Base-by-base conservation (phyloP, 1,139 yeast genomes). In the Candida buenavistaensis region DNA sequence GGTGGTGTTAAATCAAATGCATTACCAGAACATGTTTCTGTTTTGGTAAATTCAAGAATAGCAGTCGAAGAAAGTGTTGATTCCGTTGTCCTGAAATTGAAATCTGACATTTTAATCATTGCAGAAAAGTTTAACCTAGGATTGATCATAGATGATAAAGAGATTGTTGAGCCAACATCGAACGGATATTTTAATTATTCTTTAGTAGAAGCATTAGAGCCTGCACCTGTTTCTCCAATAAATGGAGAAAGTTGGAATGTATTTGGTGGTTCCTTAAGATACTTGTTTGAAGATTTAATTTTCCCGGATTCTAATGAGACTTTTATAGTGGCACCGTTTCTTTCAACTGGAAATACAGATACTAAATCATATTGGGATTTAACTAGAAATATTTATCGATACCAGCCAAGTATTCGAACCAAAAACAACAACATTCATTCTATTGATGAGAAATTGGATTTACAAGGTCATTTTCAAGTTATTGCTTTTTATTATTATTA, bases 1-100 rank as follows among this genome's bases (percentile, higher is more conserved):
- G 90, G 90, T 7, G 92, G 92, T 13, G 72, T 73, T 28, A 83
- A 83, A 55, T 63, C 78, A 22, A 83, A 83, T 51, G 90, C 92
- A 2, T 64, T 85, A 38, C 95, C 95, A 1, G 94, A 85, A 51
- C 68, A 65, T 43, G 83, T 76, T 5, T 62, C 68, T 5, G 63
- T 80, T 14, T 54, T 69, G 33, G 68, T 82, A 28, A 81, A 82
- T 55, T 79, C 79, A 44, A 66, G 89, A 43, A 68, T 81, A 36
- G 73, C 79, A 4, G 58, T 76, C 13, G 41, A 38, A 14, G 71
- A 73, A 23, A 47, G 68, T 7, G 67, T 73, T 2, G 58, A 57
- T 2, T 61, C 61, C 6, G 67, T 77, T 3, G 47, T 62, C 19
- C 55, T 63, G 6, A 67, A 68, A 36, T 54, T 76, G 15, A 42